Base-by-base conservation (phyloP, 2,329 filamentous ascomycete genomes). In the Hirsutella thompsonii region DNA sequence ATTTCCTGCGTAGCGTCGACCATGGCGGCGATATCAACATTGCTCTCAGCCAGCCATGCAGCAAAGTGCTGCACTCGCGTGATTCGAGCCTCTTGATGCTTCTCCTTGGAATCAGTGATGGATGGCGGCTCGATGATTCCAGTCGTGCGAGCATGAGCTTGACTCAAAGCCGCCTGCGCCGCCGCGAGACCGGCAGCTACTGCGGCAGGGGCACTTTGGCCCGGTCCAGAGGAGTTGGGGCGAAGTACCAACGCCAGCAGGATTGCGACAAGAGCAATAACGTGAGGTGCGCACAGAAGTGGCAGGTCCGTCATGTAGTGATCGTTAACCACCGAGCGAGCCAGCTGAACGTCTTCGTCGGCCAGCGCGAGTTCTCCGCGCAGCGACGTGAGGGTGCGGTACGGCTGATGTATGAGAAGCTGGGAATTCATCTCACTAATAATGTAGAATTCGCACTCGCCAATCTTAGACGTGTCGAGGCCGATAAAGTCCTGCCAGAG, bases 291-390 rank as follows among this genome's bases (percentile, higher is more conserved):
- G 54, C 88, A 83, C 0, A 93, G 70, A 13, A 95, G 69, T 2
- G 86, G 85, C n/a, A 94, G 69, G 56, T 95, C 89, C 8, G 89
- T 94, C 62, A 93, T 81, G 64, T 86, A 94, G 57, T 86, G 83
- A 58, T 95, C 89, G 62, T 94, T 95, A 56, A 94, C 81, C 45
- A 94, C 78, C 2, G 79, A 83, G 68, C 83, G 83, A 23, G 87
- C 84, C 26, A 93, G 70, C 36, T 77, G 73, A 21, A 78, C 70
- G 55, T 95, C 89, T 46, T 94, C 89, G 43, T 78, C 74, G n/a
- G 75, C 76, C 35, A 95, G 68, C 37, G 69, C 67, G 44, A 94
- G 73, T 44, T 83, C 76, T 40, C 68, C 65, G 48, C 85, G 79
- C 35, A 94, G 68, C 35, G 80, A 78, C 4, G 74, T 74, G 23